These are phyloP conservation scores for Intubia oerlemansii DNA, from an alignment of 2,329 filamentous ascomycete genomes.

Conservation along the genomic window DNA sequence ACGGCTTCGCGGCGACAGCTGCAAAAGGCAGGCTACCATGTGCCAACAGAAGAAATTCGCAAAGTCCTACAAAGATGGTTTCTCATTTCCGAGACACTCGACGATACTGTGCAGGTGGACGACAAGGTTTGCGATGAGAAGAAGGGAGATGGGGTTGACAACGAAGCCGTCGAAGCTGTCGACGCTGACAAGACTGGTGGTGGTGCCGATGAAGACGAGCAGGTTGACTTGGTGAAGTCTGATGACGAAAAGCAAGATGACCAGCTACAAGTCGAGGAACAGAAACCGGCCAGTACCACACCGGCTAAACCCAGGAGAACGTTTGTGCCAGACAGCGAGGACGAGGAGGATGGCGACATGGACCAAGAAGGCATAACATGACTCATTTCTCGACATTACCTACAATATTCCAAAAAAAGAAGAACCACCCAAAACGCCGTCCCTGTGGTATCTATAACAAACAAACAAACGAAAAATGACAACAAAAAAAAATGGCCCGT, in stretches of 20 bases:
- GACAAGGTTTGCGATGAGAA: background rate
- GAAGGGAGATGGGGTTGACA: background rate
- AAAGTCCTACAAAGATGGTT: constrained; percentile 47
- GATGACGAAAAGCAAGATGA: no score
- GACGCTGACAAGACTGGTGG: no score
- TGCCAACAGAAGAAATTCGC: constrained; percentile 15
- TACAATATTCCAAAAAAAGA: no score
- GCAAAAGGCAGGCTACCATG: constrained; percentile 5
- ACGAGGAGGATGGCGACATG: constrained; percentile 6
- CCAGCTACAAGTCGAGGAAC: no score
- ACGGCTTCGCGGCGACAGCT: constrained; percentile 13
- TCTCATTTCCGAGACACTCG: constrained; percentile 15
- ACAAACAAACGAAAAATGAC: constrained; percentile 1
- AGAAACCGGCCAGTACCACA: background rate
- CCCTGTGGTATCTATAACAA: constrained; percentile 2
- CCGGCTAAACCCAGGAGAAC: background rate
- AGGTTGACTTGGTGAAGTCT: no score
- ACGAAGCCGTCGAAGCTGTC: no score
- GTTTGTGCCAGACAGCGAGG: constrained; percentile 7
- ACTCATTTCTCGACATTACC: no score
- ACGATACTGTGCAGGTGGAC: background rate
- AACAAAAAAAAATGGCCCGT: background rate
- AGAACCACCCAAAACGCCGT: no score
- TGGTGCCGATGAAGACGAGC: no score
- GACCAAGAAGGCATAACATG: no score